Evolutionary conservation across 768 basidiomycete genomes (phyloP).

Genomic region (Roridomyces roridus): DNA sequence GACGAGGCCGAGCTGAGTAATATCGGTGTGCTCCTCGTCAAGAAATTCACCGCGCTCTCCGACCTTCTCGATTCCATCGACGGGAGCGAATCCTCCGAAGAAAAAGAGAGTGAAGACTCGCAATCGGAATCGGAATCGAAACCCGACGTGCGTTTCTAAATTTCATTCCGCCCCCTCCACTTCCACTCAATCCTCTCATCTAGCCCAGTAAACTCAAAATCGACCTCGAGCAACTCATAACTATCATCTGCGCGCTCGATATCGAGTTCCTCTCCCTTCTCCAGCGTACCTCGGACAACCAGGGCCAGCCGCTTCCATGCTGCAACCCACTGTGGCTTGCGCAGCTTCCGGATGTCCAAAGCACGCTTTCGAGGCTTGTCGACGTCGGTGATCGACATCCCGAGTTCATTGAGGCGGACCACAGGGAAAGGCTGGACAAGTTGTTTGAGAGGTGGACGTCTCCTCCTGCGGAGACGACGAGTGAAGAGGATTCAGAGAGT

Average conservation of each 20-base stretch:
- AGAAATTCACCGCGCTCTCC: constrained; percentile 4
- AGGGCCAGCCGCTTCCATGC: constrained; percentile 5
- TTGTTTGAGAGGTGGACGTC: too few species aligned
- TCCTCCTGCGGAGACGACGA: too few species aligned
- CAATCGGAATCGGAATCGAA: too few species aligned
- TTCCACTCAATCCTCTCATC: background rate
- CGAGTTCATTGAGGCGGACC: too few species aligned
- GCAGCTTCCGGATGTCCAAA: constrained; percentile 13
- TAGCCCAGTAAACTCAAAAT: constrained; percentile 8
- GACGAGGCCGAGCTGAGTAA: constrained; percentile 15
- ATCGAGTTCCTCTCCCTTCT: constrained; percentile 9
- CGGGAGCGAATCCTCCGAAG: background rate
- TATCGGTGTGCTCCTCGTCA: constrained; percentile 7
- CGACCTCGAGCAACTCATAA: background rate
- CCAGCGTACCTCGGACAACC: background rate
- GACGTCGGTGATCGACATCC: too few species aligned
- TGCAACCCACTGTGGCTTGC: constrained; percentile 12
- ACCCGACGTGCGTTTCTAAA: background rate
- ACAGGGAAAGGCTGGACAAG: too few species aligned
- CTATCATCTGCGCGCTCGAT: background rate
- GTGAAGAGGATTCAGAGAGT: too few species aligned
- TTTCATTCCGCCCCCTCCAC: too few species aligned
- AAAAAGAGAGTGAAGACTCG: background rate
- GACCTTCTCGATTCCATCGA: constrained; percentile 4
- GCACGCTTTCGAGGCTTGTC: background rate